These are phyloP conservation scores for Talaromyces sp. DNA, from an alignment of 2,329 filamentous ascomycete species.

Conservation along the genomic window DNA sequence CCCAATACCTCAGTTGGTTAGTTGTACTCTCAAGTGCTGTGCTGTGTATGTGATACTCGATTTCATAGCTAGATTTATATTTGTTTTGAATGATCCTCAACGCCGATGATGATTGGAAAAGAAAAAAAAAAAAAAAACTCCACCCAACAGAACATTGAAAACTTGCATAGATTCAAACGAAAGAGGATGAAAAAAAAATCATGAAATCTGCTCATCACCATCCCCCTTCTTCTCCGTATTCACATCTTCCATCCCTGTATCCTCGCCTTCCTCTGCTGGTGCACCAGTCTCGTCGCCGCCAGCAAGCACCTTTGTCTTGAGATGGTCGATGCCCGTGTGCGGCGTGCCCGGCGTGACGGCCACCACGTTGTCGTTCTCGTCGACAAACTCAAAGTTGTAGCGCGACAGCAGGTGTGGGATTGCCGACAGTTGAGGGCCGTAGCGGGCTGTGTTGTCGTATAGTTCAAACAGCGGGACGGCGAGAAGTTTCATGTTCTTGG, in stretches of 20 bases:
- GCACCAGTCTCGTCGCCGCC: constrained; percentile 35
- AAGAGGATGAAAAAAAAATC: neutral
- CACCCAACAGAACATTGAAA: neutral
- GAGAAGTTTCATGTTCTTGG: constrained; percentile 99
- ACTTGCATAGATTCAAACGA: neutral
- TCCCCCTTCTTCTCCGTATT: constrained; percentile 7
- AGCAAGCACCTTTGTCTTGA: constrained; percentile 62
- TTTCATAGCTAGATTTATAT: neutral
- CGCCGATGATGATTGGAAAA: neutral
- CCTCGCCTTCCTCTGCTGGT: constrained; percentile 17
- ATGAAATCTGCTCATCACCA: constrained; percentile 6
- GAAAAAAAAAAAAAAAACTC: neutral
- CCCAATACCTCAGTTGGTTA: too few relatives aligned
- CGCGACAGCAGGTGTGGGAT: constrained; percentile 91
- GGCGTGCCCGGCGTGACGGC: constrained; percentile 73
- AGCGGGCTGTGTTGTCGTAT: constrained; percentile 93
- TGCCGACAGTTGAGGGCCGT: constrained; percentile 91
- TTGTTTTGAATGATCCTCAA: neutral
- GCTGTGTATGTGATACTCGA: neutral
- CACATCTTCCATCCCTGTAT: constrained; percentile 33
- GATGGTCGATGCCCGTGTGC: constrained; percentile 53
- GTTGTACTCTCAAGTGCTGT: too few relatives aligned
- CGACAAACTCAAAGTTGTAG: constrained; percentile 97
- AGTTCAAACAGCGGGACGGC: constrained; percentile 96
- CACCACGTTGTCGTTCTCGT: constrained; percentile 84